Evolutionary conservation across 495 filamentous ascomycete species (phyloP).

Genomic region (Daldinia grandis): DNA sequence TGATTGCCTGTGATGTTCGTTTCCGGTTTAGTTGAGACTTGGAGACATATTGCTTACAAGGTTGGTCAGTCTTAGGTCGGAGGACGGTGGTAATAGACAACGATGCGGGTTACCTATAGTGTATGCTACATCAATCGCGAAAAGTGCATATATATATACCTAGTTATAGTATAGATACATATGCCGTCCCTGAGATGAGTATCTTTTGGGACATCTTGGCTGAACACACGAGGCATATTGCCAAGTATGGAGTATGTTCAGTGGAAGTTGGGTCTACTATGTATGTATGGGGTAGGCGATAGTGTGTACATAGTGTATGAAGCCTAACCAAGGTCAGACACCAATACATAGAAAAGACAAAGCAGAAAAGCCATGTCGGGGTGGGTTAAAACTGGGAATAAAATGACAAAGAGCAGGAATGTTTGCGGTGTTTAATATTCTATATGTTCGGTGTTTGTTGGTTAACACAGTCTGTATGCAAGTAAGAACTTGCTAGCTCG

Average conservation of each 20-base stretch:
- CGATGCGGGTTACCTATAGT: constrained; percentile 5
- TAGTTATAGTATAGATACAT: no score
- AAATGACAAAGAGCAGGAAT: not conserved
- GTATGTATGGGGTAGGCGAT: constrained; percentile 1
- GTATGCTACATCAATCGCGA: not conserved
- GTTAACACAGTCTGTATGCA: not conserved
- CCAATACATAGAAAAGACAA: constrained; percentile 7
- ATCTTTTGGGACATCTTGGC: constrained; percentile 27
- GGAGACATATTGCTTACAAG: not conserved
- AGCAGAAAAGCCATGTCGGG: not conserved
- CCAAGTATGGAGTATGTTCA: constrained; percentile 23
- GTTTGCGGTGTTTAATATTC: constrained; percentile 6
- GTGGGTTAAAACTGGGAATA: constrained; percentile 6
- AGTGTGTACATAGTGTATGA: constrained; percentile 1
- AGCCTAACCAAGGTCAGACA: constrained; percentile 34
- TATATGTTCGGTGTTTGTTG: not conserved
- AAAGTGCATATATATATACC: constrained; percentile 8
- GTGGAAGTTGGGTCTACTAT: constrained; percentile 28
- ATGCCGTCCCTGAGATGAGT: constrained; percentile 23
- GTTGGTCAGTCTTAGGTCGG: not conserved
- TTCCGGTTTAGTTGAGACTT: not conserved
- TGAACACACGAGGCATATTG: constrained; percentile 25
- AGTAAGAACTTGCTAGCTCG: not conserved
- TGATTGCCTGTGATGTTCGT: constrained; percentile 19
- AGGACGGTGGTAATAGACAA: constrained; percentile 5